phyloP scores from a whole-genome alignment of 768 basidiomycete genomes.

The Psilocybe cyanescens region DNA sequence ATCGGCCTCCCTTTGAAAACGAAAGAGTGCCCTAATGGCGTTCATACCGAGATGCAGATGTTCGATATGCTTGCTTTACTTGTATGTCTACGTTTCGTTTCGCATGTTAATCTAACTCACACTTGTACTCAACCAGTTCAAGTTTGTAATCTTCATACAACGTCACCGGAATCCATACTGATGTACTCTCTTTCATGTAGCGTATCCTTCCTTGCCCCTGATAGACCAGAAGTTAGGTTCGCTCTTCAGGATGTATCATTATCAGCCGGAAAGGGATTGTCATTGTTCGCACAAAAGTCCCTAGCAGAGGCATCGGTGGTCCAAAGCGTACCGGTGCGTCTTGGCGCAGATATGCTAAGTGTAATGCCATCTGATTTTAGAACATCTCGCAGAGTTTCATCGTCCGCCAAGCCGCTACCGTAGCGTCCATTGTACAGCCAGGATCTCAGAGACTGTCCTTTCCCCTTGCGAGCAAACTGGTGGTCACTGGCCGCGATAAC shows the following conservation, averaged over 20 bases:
- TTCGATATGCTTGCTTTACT: conserved; percentile 45
- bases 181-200: not conserved
- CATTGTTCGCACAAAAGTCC: conserved; percentile 7
- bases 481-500: conserved; percentile 36
- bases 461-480: conserved; percentile 42
- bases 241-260: conserved; percentile 13
- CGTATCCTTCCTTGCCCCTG: conserved; percentile 15
- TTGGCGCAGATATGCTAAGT: not conserved
- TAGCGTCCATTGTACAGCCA: conserved; percentile 32
- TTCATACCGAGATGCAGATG: conserved; percentile 50
- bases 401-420: conserved; percentile 25
- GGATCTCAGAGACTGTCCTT: conserved; percentile 34
- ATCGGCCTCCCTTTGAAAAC: conserved; percentile 52
- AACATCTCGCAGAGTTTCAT: conserved; percentile 31
- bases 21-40: conserved; percentile 42
- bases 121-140: conserved; percentile 7
- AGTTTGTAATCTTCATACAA: not conserved
- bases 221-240: conserved; percentile 10
- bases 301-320: conserved; percentile 12
- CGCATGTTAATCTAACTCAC: not conserved
- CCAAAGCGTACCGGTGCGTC: conserved; percentile 13
- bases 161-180: not conserved
- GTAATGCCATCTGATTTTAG: not conserved
- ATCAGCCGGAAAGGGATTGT: conserved; percentile 13
- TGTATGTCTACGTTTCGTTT: conserved; percentile 24